Base-by-base conservation (phyloP, 2,329 filamentous ascomycete genomes). In the Epichloe festucae region DNA sequence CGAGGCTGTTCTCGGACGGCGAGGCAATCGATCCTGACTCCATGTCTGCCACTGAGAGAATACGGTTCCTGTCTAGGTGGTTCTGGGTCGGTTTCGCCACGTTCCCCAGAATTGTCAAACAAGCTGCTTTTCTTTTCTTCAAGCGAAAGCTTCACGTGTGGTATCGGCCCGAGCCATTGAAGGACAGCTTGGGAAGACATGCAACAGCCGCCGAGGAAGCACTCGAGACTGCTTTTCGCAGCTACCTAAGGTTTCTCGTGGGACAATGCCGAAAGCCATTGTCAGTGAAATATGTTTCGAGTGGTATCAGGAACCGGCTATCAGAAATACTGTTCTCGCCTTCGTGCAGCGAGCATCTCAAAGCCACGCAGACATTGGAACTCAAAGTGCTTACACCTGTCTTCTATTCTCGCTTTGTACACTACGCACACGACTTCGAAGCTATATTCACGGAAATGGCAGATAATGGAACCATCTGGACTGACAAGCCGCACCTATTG, bases 41-140 rank as follows among this genome's bases (percentile, higher is more conserved):
- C 0, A 68, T 84, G 62, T 68, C 63, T 0, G n/a, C 63, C 0
- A 51, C 64, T 39, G 65, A 73, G 5, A 78, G 71, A 52, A 19
- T 68, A 0, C 57, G 43, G 3, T 81, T 85, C 54, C 56, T 84
- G 3, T 52, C 62, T 2, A 60, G 62, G 2, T 87, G 83, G 82
- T 82, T 77, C 71, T 85, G 81, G 82, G 76, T 85, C 10, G 81
- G 80, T 2, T 72, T 87, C 31, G 68, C 77, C 23, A 86, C 82
- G 0, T 79, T 83, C 56, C 82, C 82, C 2, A 73, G 83, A 27
- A 86, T 86, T 46, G 62, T 82, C 19, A 75, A 73, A 51, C 75
- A 88, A 64, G 83, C 82, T 1, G 69, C 62, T 2, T 67, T 64
- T 14, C 69, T 87, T 5, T 82, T 78, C 62, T 79, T 81, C 62